Evolutionary conservation across 192 early-diverging fungal genomes (phyloP).

Genomic region (Piromyces sp.): DNA sequence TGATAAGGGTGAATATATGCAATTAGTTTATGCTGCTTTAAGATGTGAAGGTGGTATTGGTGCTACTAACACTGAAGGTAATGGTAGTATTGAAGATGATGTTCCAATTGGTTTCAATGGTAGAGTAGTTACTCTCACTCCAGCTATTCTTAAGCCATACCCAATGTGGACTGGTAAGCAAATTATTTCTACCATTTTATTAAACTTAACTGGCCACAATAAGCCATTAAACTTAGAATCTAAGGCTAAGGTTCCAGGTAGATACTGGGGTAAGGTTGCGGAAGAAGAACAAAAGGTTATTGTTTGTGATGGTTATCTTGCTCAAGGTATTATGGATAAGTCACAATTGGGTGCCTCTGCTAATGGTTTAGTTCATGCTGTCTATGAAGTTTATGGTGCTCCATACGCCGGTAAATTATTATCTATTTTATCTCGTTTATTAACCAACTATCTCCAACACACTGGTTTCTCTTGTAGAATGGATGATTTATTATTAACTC

Average conservation of each 20-base stretch:
- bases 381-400: slow-evolving; percentile 88
- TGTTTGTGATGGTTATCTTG: slow-evolving; percentile 70
- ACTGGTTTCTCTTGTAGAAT: slow-evolving; percentile 92
- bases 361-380: slow-evolving; percentile 84
- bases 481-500: slow-evolving; percentile 86
- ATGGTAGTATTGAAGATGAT: slow-evolving; percentile 36
- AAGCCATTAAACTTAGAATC: slow-evolving; percentile 68
- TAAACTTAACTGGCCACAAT: slow-evolving; percentile 67
- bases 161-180: slow-evolving; percentile 97
- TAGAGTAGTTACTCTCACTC: slow-evolving; percentile 64
- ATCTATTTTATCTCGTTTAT: slow-evolving; percentile 75
- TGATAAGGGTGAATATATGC: slow-evolving; percentile 73
- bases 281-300: slow-evolving; percentile 71
- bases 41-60: slow-evolving; percentile 53
- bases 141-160: slow-evolving; percentile 70
- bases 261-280: slow-evolving; percentile 65
- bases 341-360: slow-evolving; percentile 86
- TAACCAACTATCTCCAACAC: slow-evolving; percentile 73
- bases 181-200: slow-evolving; percentile 76
- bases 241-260: slow-evolving; percentile 67
- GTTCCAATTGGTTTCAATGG: slow-evolving; percentile 40
- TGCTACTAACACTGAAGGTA: slow-evolving; percentile 29
- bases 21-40: slow-evolving; percentile 77
- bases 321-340: slow-evolving; percentile 91
- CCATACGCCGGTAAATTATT: slow-evolving; percentile 75